A percentile compares a stretch with the other conserved stretches of the same genome.
These are phyloP conservation scores for Eucalyptus paniculata DNA, from an alignment of 345 rosid species.

Conservation along the genomic window DNA sequence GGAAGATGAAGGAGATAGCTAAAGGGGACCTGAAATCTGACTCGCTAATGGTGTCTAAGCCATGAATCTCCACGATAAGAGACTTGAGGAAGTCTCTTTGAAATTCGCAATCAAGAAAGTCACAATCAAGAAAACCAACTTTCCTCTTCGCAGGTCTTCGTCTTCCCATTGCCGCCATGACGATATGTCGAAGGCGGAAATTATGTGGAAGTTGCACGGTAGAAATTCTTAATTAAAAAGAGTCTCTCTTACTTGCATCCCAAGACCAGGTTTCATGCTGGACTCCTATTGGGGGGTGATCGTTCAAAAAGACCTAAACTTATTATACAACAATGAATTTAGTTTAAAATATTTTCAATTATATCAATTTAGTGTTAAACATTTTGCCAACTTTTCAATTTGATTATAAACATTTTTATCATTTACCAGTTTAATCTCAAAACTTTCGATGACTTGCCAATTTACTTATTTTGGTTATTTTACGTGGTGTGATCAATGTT, in stretches of 20 bases:
- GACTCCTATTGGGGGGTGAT: fast-evolving
- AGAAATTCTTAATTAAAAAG: not conserved
- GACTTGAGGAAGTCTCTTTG: not conserved
- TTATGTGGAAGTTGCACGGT: not conserved
- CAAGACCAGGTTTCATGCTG: not conserved
- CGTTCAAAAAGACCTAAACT: too few relatives aligned
- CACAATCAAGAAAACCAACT: not conserved
- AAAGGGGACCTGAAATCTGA: not conserved
- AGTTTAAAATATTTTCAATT: too few relatives aligned
- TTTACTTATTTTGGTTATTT: too few relatives aligned
- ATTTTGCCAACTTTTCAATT: too few relatives aligned
- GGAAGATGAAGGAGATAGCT: not conserved
- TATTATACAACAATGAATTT: too few relatives aligned
- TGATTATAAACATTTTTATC: too few relatives aligned
- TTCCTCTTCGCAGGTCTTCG: not conserved
- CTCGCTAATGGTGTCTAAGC: not conserved
- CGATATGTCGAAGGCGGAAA: not conserved
- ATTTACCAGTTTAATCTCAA: too few relatives aligned
- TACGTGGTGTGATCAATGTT: too few relatives aligned
- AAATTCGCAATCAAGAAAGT: not conserved
- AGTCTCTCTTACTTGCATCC: not conserved
- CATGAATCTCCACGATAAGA: not conserved
- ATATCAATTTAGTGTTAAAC: too few relatives aligned
- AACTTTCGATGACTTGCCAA: too few relatives aligned
- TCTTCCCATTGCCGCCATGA: not conserved